Percentiles rank a stretch among this genome's conserved stretches.
Evolutionary conservation across 2,329 filamentous ascomycete species (phyloP).

Genomic region (Sclerotinia glacialis): DNA sequence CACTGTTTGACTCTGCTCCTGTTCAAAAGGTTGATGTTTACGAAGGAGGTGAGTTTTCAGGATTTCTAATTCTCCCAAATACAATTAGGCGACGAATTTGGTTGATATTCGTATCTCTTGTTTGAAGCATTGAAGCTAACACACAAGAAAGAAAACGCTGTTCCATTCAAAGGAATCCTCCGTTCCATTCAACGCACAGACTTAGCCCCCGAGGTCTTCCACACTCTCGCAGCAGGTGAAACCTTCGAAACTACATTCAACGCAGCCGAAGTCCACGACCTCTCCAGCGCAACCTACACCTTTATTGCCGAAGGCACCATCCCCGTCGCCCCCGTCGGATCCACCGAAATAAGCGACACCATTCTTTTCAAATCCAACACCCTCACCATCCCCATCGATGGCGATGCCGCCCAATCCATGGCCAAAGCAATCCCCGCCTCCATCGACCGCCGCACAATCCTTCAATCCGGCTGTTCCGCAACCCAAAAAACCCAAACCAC

Average conservation of each 20-base stretch:
- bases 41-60: constrained; percentile 33
- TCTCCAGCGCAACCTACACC: constrained; percentile 52
- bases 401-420: constrained; percentile 47
- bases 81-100: no score
- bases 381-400: constrained; percentile 56
- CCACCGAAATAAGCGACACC: constrained; percentile 53
- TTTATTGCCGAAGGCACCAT: constrained; percentile 56
- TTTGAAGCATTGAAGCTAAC: neutral
- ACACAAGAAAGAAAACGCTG: constrained; percentile 4
- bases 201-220: constrained; percentile 43
- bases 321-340: constrained; percentile 51
- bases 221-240: constrained; percentile 43
- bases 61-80: constrained; percentile 24
- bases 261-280: constrained; percentile 45
- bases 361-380: constrained; percentile 59
- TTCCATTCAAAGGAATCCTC: constrained; percentile 28
- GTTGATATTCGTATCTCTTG: neutral
- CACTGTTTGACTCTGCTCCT: constrained; percentile 43
- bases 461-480: constrained; percentile 55
- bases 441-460: constrained; percentile 49
- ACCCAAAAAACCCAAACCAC: constrained; percentile 39
- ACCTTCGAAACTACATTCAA: constrained; percentile 46
- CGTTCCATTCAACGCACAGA: constrained; percentile 41
- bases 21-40: constrained; percentile 44
- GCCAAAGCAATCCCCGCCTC: constrained; percentile 41